Base-by-base conservation (phyloP, 148 eudicot species). In the Fagopyrum homotropicum region DNA sequence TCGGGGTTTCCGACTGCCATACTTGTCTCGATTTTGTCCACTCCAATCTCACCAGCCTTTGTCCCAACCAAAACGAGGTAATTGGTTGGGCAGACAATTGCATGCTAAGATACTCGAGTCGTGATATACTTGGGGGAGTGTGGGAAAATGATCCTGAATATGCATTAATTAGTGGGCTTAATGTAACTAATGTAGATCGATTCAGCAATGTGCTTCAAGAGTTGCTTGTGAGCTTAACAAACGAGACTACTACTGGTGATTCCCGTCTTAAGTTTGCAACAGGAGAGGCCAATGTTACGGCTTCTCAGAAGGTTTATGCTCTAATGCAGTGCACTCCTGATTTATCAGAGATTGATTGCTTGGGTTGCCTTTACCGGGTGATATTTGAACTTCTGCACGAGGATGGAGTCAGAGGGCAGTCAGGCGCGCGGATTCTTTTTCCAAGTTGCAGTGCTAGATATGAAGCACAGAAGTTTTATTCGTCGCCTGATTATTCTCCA, bases 11-110 rank as follows among this genome's bases (percentile, higher is more conserved):
- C 0, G 69, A 48, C 14, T 82, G 82, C 56, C 76, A 77, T 5
- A 44, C 9, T 26, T 79, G 80, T 64, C 71, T 82, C 43, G 74
- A 17, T 8, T 66, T 66, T 9, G 71, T 66, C 43, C 15, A 40
- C 5, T 4, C 17, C 7, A 66, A 66, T 4, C 71, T 66, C 47
- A 66, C 71, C 46, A 40, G 49, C 29, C 44, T 51, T 72, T 82
- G 84, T 52, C 82, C 75, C 2, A 76, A 69, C 49, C 74, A 59
- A 26, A 82, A 57, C 16, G 60, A 75, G 45, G 81, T 79, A 0
- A 56, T 76, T 10, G 84, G 77, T 44, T 82, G 51, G 56, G 45
- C 80, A 14, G 82, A 76, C 3, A 0, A 76, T 48, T 79, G 84
- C 45, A 46, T 79, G 16, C 3, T 76, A 12, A 73, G 74, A 44